A percentile compares a stretch with the other conserved stretches of the same genome.
Conservation (phyloP, 768 basidiomycete genomes). For the Mrakia gelida region DNA sequence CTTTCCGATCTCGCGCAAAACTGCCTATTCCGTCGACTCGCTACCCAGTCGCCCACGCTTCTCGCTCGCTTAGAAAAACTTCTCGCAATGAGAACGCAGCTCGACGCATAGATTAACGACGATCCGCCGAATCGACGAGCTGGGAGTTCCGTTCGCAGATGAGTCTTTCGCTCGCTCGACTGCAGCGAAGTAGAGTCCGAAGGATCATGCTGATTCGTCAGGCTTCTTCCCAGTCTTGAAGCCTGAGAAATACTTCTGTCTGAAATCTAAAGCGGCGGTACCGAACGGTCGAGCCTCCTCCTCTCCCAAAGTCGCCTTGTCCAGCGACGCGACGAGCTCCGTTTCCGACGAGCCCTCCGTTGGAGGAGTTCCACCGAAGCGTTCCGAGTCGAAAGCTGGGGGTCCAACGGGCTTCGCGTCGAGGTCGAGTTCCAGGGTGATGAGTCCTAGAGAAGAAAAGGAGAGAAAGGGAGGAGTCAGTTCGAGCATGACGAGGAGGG, state of each 20-base stretch:
- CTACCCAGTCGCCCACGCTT: no score
- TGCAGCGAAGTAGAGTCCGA: no score
- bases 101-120: no score
- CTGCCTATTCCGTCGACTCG: no score
- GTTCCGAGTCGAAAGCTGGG: conserved; percentile 53
- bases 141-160: no score
- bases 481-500: background rate
- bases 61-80: no score
- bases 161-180: no score
- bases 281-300: background rate
- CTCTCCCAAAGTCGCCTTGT: background rate
- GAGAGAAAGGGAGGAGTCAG: background rate
- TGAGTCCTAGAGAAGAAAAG: conserved; percentile 12
- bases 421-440: conserved; percentile 43
- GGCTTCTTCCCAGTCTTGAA: conserved; percentile 7
- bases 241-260: conserved; percentile 6
- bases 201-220: background rate
- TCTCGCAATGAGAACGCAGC: no score
- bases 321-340: background rate
- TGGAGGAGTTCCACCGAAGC: conserved; percentile 1
- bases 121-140: no score
- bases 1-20: no score
- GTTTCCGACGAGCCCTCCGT: background rate
- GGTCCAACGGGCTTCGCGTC: conserved; percentile 44
- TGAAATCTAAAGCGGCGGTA: background rate